phyloP scores from a whole-genome alignment of 129 eudicot species.

The Scalesia atractyloides region DNA sequence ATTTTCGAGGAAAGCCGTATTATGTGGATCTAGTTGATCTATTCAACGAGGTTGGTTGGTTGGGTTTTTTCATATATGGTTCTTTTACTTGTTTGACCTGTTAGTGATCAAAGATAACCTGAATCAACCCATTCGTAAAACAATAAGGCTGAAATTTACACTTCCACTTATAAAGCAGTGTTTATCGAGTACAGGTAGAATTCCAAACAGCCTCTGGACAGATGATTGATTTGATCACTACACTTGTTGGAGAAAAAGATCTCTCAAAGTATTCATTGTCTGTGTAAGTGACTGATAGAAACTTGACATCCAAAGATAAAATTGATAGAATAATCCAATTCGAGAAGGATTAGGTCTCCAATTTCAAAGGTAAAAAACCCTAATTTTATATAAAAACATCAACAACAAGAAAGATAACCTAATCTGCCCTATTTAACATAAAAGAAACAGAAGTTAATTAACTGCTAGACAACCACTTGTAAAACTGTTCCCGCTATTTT shows the following conservation, averaged over 20 bases:
- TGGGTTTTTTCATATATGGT: conserved; percentile 14
- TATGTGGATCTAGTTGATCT: conserved; percentile 77
- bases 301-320: too few species aligned
- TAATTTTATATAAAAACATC: too few species aligned
- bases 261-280: conserved; percentile 76
- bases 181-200: conserved; percentile 60
- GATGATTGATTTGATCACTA: conserved; percentile 92
- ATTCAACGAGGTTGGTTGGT: conserved; percentile 83
- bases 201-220: conserved; percentile 87
- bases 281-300: too few species aligned
- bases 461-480: too few species aligned
- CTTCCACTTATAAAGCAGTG: conserved; percentile 3
- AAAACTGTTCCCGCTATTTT: too few species aligned
- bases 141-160: background rate
- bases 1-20: conserved; percentile 71
- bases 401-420: too few species aligned
- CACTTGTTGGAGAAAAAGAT: conserved; percentile 84
- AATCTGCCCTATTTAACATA: too few species aligned
- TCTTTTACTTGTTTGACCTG: background rate
- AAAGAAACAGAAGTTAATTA: too few species aligned
- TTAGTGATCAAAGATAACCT: conserved; percentile 1
- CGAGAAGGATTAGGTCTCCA: too few species aligned
- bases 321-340: too few species aligned
- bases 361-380: too few species aligned
- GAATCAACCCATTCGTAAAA: conserved; percentile 1